phyloP scores from a whole-genome alignment of 1,284 basidiomycete species.

The Heterobasidion annosum region DNA sequence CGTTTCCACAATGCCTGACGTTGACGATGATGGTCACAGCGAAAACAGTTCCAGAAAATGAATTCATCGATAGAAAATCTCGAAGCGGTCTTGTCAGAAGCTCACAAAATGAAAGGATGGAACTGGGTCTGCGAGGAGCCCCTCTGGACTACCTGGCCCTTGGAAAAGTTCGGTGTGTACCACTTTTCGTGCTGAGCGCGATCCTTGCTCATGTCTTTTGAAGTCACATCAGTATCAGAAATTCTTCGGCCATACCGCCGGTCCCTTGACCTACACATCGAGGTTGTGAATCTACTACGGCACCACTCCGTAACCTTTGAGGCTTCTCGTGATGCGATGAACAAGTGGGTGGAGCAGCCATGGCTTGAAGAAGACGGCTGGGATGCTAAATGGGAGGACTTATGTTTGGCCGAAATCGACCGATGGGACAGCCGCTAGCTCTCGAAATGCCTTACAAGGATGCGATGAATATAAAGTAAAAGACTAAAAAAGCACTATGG shows the following conservation, averaged over 20 bases:
- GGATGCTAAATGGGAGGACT: slow-evolving; percentile 65
- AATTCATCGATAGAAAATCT: slow-evolving; percentile 48
- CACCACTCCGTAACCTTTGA: slow-evolving; percentile 62
- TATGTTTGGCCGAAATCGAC: slow-evolving; percentile 65
- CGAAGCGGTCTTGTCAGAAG: slow-evolving; percentile 56
- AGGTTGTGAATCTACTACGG: slow-evolving; percentile 49
- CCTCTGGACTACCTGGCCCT: slow-evolving; percentile 72
- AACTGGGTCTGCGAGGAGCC: slow-evolving; percentile 58
- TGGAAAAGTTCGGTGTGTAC: slow-evolving; percentile 63
- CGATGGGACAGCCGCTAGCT: slow-evolving; percentile 40
- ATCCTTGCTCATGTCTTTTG: background rate
- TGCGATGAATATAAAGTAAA: slow-evolving; percentile 1
- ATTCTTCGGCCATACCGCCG: slow-evolving; percentile 61
- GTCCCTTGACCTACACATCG: slow-evolving; percentile 47
- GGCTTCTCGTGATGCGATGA: slow-evolving; percentile 47
- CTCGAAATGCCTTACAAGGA: background rate
- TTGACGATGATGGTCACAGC: slow-evolving; percentile 26
- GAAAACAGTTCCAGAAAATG: slow-evolving; percentile 62
- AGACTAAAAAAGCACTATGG: background rate
- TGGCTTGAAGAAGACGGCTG: slow-evolving; percentile 58
- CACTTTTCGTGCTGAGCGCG: background rate
- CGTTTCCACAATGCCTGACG: background rate
- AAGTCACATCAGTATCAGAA: slow-evolving; percentile 48
- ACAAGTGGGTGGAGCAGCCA: slow-evolving; percentile 58
- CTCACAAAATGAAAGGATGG: slow-evolving; percentile 60